Evolutionary conservation across 768 basidiomycete genomes (phyloP).

Genomic region (Coprinellus micaceus): DNA sequence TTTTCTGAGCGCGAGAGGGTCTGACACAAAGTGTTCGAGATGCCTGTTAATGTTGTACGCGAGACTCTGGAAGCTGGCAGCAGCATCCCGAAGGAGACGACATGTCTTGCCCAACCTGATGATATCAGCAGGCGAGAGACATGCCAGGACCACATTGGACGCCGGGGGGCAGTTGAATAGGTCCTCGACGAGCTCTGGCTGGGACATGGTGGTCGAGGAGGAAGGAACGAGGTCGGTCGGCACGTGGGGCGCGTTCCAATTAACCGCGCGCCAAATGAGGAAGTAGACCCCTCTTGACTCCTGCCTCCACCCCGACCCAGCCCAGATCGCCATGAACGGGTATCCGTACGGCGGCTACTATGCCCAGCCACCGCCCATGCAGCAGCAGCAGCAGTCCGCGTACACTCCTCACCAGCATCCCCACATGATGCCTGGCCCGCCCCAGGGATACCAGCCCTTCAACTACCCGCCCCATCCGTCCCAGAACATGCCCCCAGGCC

Average conservation of each 20-base stretch:
- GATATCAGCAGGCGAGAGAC: neutral
- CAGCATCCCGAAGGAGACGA: neutral
- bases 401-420: constrained; percentile 37
- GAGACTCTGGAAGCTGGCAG: neutral
- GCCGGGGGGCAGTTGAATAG: neutral
- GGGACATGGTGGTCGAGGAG: neutral
- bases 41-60: constrained; percentile 6
- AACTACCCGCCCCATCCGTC: constrained; percentile 27
- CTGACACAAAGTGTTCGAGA: neutral
- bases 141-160: neutral
- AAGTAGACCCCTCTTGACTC: constrained; percentile 15
- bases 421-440: constrained; percentile 18
- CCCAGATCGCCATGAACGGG: constrained; percentile 27
- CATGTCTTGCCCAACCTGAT: neutral
- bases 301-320: constrained; percentile 3
- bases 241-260: no score
- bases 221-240: no score
- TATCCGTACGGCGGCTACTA: constrained; percentile 38
- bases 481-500: constrained; percentile 10
- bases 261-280: no score
- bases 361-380: constrained; percentile 44
- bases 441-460: constrained; percentile 34
- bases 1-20: neutral
- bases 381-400: no score
- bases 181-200: neutral